These are phyloP conservation scores for Acmispon strigosus DNA, from an alignment of 306 rosid genomes.

Conservation along the genomic window DNA sequence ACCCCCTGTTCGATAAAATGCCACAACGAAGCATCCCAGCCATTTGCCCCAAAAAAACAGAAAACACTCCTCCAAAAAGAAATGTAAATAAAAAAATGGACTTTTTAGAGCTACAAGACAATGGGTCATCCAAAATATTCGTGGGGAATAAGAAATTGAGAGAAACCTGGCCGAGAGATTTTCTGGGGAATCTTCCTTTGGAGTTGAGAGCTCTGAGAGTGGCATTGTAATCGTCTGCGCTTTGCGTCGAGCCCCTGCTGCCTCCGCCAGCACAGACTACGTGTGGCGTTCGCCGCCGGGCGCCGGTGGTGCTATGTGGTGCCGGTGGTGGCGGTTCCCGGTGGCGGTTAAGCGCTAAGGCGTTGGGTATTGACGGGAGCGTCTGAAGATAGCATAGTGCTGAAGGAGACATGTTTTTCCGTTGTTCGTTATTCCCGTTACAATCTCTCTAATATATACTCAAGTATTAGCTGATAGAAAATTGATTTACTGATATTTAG, in stretches of 20 bases:
- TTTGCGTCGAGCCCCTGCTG: constrained; percentile 11
- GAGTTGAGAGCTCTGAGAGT: constrained; percentile 86
- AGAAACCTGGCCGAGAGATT: constrained; percentile 84
- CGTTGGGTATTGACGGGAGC: constrained; percentile 49
- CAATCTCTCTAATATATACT: no score
- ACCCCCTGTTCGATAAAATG: constrained; percentile 22
- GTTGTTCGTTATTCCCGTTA: constrained; percentile 19
- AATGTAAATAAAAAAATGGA: not conserved
- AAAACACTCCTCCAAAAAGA: not conserved
- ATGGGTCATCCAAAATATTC: no score
- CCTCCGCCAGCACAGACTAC: constrained; percentile 31
- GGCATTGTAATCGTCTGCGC: constrained; percentile 59
- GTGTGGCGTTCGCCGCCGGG: constrained; percentile 7
- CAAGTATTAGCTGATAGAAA: no score
- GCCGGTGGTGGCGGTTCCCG: constrained; percentile 15
- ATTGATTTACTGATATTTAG: no score
- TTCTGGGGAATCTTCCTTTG: constrained; percentile 74
- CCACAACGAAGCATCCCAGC: not conserved
- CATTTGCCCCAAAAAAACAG: not conserved
- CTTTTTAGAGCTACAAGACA: not conserved
- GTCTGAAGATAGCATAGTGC: constrained; percentile 28
- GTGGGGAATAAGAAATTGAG: not conserved
- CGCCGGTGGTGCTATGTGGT: not conserved
- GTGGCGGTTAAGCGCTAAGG: not conserved
- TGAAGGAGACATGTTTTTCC: constrained; percentile 30